phyloP scores from a whole-genome alignment of 352 stramenopile species.

The Pythium pyrilobum region DNA sequence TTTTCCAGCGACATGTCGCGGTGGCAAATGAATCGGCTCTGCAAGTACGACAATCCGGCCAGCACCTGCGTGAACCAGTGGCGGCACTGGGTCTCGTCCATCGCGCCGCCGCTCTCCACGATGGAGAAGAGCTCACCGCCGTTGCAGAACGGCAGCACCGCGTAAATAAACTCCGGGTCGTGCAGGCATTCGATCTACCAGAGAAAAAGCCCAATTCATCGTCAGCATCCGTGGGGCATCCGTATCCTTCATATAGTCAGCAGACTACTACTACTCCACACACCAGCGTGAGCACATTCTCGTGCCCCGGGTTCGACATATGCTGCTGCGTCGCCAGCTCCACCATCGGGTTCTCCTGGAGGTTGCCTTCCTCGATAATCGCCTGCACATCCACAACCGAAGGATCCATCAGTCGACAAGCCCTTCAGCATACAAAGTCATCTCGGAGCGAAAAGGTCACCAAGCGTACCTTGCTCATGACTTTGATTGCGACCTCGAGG shows the following conservation, averaged over 20 bases:
- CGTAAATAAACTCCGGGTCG: conserved; percentile 81
- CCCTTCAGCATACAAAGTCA: neutral
- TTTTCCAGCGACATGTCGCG: conserved; percentile 88
- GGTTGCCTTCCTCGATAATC: conserved; percentile 83
- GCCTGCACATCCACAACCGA: conserved; percentile 25
- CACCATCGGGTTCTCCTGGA: conserved; percentile 84
- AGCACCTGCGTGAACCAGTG: conserved; percentile 85
- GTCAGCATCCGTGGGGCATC: no score
- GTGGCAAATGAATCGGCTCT: conserved; percentile 83
- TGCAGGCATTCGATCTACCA: conserved; percentile 81
- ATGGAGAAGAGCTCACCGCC: conserved; percentile 80
- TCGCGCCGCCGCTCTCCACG: conserved; percentile 73
- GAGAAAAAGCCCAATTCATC: no score
- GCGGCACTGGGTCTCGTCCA: conserved; percentile 69
- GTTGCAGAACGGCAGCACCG: conserved; percentile 82
- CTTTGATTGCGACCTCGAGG: conserved; percentile 80
- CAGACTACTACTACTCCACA: no score
- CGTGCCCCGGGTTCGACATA: conserved; percentile 70
- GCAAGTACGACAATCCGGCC: conserved; percentile 70
- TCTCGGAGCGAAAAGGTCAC: neutral
- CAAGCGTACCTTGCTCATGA: conserved; percentile 78
- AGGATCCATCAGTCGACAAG: neutral
- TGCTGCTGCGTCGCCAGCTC: conserved; percentile 85
- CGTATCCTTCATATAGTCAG: no score
- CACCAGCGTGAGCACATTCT: conserved; percentile 81